These are phyloP conservation scores for Yamadazyma akitaensis DNA, from an alignment of 805 yeast genomes.

Conservation along the genomic window DNA sequence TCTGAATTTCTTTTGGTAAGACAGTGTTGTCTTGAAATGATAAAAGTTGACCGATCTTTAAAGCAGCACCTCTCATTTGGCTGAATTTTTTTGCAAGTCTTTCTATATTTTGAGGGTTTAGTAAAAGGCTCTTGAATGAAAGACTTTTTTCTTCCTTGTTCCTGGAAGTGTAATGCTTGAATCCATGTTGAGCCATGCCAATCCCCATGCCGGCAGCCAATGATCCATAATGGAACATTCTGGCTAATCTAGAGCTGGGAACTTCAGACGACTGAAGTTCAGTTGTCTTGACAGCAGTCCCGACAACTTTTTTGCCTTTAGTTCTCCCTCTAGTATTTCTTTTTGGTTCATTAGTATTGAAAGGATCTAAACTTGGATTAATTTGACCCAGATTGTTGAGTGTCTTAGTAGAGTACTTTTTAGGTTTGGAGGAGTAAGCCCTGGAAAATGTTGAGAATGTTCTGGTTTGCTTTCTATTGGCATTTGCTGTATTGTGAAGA, in stretches of 20 bases:
- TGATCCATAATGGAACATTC: conserved; percentile 89
- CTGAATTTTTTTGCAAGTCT: conserved; percentile 83
- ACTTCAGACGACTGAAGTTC: conserved; percentile 60
- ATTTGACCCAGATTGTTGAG: conserved; percentile 6
- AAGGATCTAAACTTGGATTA: conserved; percentile 7
- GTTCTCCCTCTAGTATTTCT: not conserved
- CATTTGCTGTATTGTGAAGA: conserved; percentile 3
- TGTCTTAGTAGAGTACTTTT: conserved; percentile 17
- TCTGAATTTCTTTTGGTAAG: conserved; percentile 80
- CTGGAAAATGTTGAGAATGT: conserved; percentile 5
- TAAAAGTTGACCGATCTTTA: conserved; percentile 94
- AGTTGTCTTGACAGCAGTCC: conserved; percentile 16
- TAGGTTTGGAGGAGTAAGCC: conserved; percentile 2
- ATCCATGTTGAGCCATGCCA: conserved; percentile 76
- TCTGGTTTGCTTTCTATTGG: conserved; percentile 5
- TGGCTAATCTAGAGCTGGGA: conserved; percentile 81
- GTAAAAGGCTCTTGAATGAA: conserved; percentile 53
- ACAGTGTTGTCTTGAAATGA: conserved; percentile 90
- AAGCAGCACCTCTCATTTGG: conserved; percentile 98
- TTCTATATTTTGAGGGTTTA: conserved; percentile 82
- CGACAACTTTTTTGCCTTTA: conserved; percentile 14
- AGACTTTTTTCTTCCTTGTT: conserved; percentile 36
- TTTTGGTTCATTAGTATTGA: conserved; percentile 1
- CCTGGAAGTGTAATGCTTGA: conserved; percentile 63
- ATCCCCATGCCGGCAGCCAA: conserved; percentile 89